Percentiles rank a stretch among this genome's conserved stretches.
Conservation (phyloP, 2,329 filamentous ascomycete genomes). For the Aspergillus fructus region DNA sequence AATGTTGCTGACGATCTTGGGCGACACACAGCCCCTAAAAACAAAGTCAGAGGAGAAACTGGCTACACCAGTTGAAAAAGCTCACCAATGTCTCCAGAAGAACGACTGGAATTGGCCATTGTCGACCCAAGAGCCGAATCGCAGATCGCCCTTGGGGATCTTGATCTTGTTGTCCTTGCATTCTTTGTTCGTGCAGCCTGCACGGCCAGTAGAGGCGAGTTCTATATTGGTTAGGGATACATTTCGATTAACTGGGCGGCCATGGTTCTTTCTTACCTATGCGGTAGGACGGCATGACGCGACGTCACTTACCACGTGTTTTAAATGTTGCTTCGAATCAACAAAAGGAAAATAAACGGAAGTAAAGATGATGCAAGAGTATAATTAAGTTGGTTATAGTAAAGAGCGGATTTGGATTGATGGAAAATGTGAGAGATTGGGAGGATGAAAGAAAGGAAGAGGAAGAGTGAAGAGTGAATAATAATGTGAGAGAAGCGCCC, state of each 20-base stretch:
- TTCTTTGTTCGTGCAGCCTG: slow-evolving; percentile 68
- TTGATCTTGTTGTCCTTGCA: slow-evolving; percentile 72
- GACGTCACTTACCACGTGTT: neutral
- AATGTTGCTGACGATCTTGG: slow-evolving; percentile 66
- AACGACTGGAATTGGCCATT: slow-evolving; percentile 63
- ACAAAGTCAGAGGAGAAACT: neutral
- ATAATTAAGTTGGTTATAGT: neutral
- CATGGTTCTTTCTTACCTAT: slow-evolving; percentile 1
- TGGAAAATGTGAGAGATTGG: neutral
- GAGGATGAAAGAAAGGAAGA: slow-evolving; percentile 3
- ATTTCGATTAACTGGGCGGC: neutral
- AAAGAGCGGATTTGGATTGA: slow-evolving; percentile 1
- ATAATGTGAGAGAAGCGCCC: neutral
- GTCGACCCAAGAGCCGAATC: slow-evolving; percentile 72
- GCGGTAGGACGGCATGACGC: slow-evolving; percentile 12
- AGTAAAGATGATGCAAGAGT: neutral
- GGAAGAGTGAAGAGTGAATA: slow-evolving; percentile 6
- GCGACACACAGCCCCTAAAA: slow-evolving; percentile 78
- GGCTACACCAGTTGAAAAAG: slow-evolving; percentile 2
- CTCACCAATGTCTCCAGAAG: slow-evolving; percentile 85
- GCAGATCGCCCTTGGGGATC: slow-evolving; percentile 75
- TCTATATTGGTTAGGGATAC: slow-evolving; percentile 52
- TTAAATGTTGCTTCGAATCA: neutral
- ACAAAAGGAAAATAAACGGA: neutral
- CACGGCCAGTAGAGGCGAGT: slow-evolving; percentile 66